phyloP scores from a whole-genome alignment of 2,329 filamentous ascomycete species.

The Arthrobotrys iridis region DNA sequence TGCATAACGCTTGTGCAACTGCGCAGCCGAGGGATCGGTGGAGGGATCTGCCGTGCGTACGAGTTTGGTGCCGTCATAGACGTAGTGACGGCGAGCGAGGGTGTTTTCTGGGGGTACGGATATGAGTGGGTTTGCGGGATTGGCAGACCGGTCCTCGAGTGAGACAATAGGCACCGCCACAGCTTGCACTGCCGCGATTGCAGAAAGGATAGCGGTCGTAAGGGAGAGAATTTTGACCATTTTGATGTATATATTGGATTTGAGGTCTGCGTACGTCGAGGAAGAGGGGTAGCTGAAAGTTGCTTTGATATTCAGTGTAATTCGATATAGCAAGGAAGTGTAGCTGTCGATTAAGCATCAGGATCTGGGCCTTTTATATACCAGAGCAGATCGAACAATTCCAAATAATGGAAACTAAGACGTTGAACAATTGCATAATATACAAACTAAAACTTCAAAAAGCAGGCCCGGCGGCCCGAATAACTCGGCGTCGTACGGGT shows the following conservation, averaged over 20 bases:
- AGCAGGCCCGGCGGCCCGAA: neutral
- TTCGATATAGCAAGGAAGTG: conserved; percentile 8
- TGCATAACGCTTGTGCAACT: conserved; percentile 15
- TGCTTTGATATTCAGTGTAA: conserved; percentile 10
- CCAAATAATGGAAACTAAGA: no score
- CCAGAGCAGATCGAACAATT: neutral
- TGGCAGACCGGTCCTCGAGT: conserved; percentile 7
- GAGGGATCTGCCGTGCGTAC: conserved; percentile 15
- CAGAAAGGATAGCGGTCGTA: conserved; percentile 1
- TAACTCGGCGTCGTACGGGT: neutral
- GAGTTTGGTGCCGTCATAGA: conserved; percentile 9
- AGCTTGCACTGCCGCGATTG: conserved; percentile 12
- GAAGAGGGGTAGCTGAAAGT: neutral
- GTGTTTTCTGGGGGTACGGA: neutral
- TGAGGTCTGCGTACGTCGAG: no score
- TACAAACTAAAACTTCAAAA: neutral
- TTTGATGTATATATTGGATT: conserved; percentile 11
- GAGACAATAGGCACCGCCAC: neutral
- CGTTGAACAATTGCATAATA: conserved; percentile 11
- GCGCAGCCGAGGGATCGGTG: neutral
- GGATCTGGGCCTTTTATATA: neutral
- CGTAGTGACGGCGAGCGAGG: conserved; percentile 7
- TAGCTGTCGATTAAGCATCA: neutral
- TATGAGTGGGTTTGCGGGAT: conserved; percentile 13
- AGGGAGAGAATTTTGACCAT: conserved; percentile 18